phyloP scores from a whole-genome alignment of 2,329 filamentous ascomycete genomes.

The Cercospora brassicicola region DNA sequence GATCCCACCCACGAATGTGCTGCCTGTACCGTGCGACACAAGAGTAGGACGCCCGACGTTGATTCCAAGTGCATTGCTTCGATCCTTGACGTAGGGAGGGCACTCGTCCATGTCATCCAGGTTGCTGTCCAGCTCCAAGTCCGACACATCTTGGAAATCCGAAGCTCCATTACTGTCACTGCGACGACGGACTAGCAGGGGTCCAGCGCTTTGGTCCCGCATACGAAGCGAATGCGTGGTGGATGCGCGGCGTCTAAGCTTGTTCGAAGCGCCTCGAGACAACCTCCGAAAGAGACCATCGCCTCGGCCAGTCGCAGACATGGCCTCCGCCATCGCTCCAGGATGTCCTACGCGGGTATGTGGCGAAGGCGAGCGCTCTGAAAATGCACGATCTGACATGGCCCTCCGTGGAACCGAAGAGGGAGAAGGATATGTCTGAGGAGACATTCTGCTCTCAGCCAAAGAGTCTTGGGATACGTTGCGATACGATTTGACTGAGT shows the following conservation, averaged over 20 bases:
- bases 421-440: conserved; percentile 29
- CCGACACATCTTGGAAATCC: conserved; percentile 50
- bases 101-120: conserved; percentile 44
- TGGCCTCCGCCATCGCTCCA: conserved; percentile 64
- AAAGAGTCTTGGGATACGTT: conserved; percentile 28
- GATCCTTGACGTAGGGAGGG: conserved; percentile 29
- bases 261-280: conserved; percentile 75
- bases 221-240: conserved; percentile 70
- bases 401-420: conserved; percentile 28
- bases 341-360: conserved; percentile 43
- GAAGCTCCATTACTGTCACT: conserved; percentile 82
- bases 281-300: conserved; percentile 74
- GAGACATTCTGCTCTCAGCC: conserved; percentile 29
- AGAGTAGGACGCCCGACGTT: conserved; percentile 36
- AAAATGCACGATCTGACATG: conserved; percentile 37
- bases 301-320: conserved; percentile 56
- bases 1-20: conserved; percentile 47
- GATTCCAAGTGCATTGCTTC: conserved; percentile 47
- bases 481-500: conserved; percentile 22
- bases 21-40: conserved; percentile 33
- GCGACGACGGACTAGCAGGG: conserved; percentile 79
- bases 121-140: conserved; percentile 59
- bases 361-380: conserved; percentile 57
- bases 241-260: conserved; percentile 71
- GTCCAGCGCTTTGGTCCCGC: conserved; percentile 84